Base-by-base conservation (phyloP, 2,329 filamentous ascomycete species). In the Neofusicoccum cordaticola region DNA sequence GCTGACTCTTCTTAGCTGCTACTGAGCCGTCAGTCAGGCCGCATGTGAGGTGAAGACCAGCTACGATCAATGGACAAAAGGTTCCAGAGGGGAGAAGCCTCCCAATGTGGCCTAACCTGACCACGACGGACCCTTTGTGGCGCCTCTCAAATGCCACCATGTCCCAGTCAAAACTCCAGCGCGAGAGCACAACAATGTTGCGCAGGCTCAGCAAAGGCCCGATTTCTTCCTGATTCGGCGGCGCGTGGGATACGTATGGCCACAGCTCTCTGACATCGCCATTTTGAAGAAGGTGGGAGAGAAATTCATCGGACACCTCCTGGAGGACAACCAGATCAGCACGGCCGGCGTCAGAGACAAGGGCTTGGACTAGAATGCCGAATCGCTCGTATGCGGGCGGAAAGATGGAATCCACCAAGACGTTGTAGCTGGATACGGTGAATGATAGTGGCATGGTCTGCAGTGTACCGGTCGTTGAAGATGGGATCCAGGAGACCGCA, bases 241-340 rank as follows among this genome's bases (percentile, higher is more conserved):
- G 84, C 0, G 81, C 85, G 70, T 88, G 83, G 1, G 85, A 86
- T n/a, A 78, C 74, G 70, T 83, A 89, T 1, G 82, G 79, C 67
- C 88, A 90, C 1, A 72, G 75, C 11, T 73, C 68, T 34, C 80
- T 79, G 27, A 90, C 77, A 2, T 74, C 69, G 2, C 75, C 65
- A 63, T 85, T 72, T 2, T 71, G 69, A 1, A 90, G 81, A 0
- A 90, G 75, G 64, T 81, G 82, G 0, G 80, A 79, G 0, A 90
- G 80, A 66, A 90, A 88, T 45, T 85, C 80, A 66, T 90, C 87
- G 0, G 86, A 88, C 1, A 90, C 84, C 74, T 90, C 88, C 71
- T 90, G 83, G 4, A 90, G 78, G 2, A 79, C 73, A 0, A 82
- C 62, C 19, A 82, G 68, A 62, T 80, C 76, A 2, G 77, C 74